phyloP scores from a whole-genome alignment of 2,329 filamentous ascomycete species.

The Calonectria crousiana region DNA sequence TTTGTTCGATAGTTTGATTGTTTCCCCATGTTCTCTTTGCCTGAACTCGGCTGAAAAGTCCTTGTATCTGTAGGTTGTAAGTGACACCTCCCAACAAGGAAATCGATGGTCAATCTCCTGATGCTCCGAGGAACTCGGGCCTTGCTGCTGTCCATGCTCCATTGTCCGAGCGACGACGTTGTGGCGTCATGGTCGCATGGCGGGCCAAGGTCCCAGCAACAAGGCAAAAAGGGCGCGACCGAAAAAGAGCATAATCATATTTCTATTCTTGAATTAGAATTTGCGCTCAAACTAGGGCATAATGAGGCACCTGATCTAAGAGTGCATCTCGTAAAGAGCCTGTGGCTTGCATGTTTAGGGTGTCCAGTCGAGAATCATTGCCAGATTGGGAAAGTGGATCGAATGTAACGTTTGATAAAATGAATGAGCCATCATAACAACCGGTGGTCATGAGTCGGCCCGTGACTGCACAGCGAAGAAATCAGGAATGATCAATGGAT shows the following conservation, averaged over 20 bases:
- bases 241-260: background rate
- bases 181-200: background rate
- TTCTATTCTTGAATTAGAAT: background rate
- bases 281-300: background rate
- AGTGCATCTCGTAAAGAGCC: background rate
- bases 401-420: background rate
- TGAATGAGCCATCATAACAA: background rate
- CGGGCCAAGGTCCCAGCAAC: background rate
- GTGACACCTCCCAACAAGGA: background rate
- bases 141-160: background rate
- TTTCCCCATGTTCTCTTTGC: background rate
- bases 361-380: background rate
- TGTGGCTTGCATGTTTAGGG: background rate
- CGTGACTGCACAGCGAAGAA: background rate
- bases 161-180: background rate
- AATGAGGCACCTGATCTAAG: background rate
- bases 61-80: background rate
- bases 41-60: no score
- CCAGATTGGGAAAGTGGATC: background rate
- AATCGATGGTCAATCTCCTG: background rate
- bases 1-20: background rate
- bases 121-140: background rate
- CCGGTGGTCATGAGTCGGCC: background rate
- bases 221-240: background rate
- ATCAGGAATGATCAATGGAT: background rate